phyloP scores from a whole-genome alignment of 495 filamentous ascomycete genomes.

The Aspergillus ostianus region DNA sequence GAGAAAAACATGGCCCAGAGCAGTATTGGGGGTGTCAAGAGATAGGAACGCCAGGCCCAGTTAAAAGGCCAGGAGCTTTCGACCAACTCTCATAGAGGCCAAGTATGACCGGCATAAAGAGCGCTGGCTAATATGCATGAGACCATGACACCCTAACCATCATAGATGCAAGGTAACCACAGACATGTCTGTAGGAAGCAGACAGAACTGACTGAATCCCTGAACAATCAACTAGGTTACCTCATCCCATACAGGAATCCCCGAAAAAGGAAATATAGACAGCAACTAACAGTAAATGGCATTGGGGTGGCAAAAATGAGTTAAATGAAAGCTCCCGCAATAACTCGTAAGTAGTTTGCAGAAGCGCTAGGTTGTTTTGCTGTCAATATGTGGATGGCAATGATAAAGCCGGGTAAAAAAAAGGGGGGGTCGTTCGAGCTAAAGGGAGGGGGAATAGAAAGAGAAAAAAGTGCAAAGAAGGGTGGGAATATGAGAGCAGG shows the following conservation, averaged over 20 bases:
- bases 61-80: not conserved
- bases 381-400: not conserved
- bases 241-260: conserved; percentile 2
- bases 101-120: conserved; percentile 6
- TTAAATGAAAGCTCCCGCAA: not conserved
- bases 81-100: conserved; percentile 1
- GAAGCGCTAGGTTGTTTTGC: not conserved
- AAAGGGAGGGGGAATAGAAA: conserved; percentile 11
- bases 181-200: conserved; percentile 6
- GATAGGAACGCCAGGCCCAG: not conserved
- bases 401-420: not conserved
- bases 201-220: conserved; percentile 8
- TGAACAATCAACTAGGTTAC: not conserved
- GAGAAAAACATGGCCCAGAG: conserved; percentile 4
- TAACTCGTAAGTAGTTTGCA: not conserved
- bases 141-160: conserved; percentile 15
- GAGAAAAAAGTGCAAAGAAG: conserved; percentile 4
- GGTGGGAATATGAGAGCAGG: conserved; percentile 6
- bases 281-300: not conserved
- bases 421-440: too few relatives aligned
- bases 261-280: not conserved
- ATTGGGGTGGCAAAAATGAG: not conserved
- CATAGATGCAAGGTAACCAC: conserved; percentile 23
- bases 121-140: conserved; percentile 17
- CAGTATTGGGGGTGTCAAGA: not conserved